Evolutionary conservation across 495 filamentous ascomycete genomes (phyloP).

Genomic region (Talaromyces trachyspermus): DNA sequence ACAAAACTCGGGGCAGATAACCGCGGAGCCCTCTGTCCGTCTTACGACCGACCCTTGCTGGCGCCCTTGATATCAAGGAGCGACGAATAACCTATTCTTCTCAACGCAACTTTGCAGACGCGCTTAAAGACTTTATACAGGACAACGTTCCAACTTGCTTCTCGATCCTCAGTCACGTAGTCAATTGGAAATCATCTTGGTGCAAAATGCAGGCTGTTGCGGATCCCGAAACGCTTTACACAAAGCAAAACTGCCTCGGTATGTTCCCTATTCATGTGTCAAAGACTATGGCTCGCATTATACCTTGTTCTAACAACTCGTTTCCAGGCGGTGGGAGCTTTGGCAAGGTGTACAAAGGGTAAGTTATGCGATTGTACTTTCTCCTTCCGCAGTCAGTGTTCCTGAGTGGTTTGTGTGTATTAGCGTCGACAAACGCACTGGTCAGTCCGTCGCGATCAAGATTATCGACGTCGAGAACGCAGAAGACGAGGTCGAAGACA

Average conservation of each 20-base stretch:
- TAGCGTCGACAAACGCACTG: slow-evolving; percentile 78
- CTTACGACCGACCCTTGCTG: slow-evolving; percentile 7
- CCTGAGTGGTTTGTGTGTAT: background rate
- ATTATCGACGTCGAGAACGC: slow-evolving; percentile 97
- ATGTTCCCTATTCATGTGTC: slow-evolving; percentile 18
- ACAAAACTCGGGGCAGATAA: background rate
- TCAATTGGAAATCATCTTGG: background rate
- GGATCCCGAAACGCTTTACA: slow-evolving; percentile 84
- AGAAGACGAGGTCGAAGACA: slow-evolving; percentile 97
- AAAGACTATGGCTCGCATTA: background rate
- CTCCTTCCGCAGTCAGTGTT: slow-evolving; percentile 19
- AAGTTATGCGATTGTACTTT: slow-evolving; percentile 16
- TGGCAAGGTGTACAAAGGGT: slow-evolving; percentile 95
- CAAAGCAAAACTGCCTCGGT: slow-evolving; percentile 93
- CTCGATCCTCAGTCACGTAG: background rate
- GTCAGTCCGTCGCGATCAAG: slow-evolving; percentile 87
- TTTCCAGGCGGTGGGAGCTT: slow-evolving; percentile 74
- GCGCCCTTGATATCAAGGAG: slow-evolving; percentile 9
- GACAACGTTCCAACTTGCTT: background rate
- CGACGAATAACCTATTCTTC: background rate
- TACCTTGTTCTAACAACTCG: background rate
- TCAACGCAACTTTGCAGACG: background rate
- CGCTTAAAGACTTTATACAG: background rate
- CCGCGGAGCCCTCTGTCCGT: background rate
- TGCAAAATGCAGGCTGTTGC: slow-evolving; percentile 37